Percentiles rank a stretch among this genome's conserved stretches.
Conservation (phyloP, 2,329 filamentous ascomycete genomes). For the Thelonectria discophora region DNA sequence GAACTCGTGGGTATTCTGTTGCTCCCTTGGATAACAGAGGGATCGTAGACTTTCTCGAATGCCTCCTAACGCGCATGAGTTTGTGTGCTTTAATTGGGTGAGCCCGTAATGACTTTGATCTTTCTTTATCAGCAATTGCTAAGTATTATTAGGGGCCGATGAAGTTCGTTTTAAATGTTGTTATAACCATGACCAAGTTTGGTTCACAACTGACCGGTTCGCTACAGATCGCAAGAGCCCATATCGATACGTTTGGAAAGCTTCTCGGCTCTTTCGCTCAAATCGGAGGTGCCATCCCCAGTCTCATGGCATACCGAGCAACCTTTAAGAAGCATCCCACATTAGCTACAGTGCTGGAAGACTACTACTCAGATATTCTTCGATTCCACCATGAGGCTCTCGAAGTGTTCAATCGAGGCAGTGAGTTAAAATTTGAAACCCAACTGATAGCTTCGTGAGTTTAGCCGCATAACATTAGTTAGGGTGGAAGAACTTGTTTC, state of each 20-base stretch:
- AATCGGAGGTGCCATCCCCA: conserved; percentile 16
- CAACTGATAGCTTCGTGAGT: background rate
- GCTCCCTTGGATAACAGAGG: background rate
- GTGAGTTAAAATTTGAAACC: background rate
- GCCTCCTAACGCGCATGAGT: conserved; percentile 1
- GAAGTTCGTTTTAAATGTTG: conserved; percentile 20
- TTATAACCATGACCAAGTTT: background rate
- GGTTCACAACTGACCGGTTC: background rate
- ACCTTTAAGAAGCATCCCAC: conserved; percentile 1
- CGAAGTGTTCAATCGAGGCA: conserved; percentile 7
- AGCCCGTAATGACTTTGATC: background rate
- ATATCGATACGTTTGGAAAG: conserved; percentile 2
- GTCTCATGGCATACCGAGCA: conserved; percentile 1
- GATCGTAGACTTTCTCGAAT: background rate
- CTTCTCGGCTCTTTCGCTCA: conserved; percentile 19
- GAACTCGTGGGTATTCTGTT: background rate
- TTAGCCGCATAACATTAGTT: background rate
- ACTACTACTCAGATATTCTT: conserved; percentile 26
- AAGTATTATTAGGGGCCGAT: conserved; percentile 17
- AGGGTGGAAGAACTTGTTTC: conserved; percentile 21
- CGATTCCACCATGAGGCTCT: conserved; percentile 18
- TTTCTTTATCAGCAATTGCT: background rate
- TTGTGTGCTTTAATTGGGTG: conserved; percentile 25
- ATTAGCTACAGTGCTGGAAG: conserved; percentile 12
- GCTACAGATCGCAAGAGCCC: conserved; percentile 6